Conservation (phyloP, 768 basidiomycete genomes). For the Rhizopogon sp. region DNA sequence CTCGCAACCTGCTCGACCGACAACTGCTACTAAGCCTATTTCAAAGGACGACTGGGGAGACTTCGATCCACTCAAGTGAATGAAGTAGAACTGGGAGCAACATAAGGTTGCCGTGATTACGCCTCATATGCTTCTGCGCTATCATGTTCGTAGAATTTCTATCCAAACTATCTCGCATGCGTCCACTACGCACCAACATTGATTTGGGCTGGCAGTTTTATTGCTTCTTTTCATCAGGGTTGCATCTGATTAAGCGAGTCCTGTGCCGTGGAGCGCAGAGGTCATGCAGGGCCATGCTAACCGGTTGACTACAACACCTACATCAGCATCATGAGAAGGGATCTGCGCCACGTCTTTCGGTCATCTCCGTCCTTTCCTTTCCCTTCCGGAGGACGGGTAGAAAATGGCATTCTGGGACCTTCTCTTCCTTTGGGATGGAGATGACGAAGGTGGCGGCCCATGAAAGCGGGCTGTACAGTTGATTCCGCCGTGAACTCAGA, state of each 20-base stretch:
- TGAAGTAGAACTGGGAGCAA: no score
- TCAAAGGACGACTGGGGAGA: constrained; percentile 74
- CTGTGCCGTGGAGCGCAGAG: no score
- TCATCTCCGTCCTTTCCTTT: constrained; percentile 24
- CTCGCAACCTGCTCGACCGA: constrained; percentile 42
- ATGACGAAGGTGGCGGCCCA: constrained; percentile 7
- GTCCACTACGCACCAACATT: no score
- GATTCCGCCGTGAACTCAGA: constrained; percentile 34
- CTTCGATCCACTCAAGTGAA: constrained; percentile 60
- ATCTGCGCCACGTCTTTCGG: neutral
- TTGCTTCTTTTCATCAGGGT: no score
- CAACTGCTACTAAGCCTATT: constrained; percentile 37
- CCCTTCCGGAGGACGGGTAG: constrained; percentile 58
- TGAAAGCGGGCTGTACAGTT: constrained; percentile 9
- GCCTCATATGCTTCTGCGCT: neutral
- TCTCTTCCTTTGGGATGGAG: constrained; percentile 31
- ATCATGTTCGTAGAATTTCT: neutral
- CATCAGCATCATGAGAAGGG: neutral
- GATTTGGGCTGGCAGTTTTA: no score
- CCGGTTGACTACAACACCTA: neutral
- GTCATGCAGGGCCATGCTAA: no score
- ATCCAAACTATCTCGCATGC: neutral
- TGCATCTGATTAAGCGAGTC: no score
- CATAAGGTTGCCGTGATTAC: neutral
- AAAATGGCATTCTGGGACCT: constrained; percentile 55